Percentiles rank a stretch among this genome's conserved stretches.
These are phyloP conservation scores for Kazachstania psychrophila DNA, from an alignment of 805 yeast genomes.

Conservation along the genomic window DNA sequence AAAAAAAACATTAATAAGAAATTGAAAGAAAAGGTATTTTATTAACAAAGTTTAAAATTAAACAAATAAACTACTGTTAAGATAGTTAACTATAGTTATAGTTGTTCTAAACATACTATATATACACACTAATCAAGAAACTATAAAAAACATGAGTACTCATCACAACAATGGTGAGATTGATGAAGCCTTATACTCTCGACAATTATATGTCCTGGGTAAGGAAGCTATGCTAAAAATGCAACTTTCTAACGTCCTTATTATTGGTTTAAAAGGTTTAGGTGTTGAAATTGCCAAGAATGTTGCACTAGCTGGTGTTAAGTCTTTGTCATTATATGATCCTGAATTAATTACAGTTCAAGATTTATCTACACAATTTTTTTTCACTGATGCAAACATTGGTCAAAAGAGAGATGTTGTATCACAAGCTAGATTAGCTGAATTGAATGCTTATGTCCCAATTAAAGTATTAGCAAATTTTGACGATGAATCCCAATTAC, in stretches of 20 bases:
- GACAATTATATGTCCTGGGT: constrained; percentile 93
- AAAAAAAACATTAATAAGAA: too few species aligned
- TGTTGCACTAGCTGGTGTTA: constrained; percentile 94
- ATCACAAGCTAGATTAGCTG: constrained; percentile 59
- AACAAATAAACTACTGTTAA: too few species aligned
- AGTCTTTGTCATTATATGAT: constrained; percentile 77
- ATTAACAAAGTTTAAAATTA: too few species aligned
- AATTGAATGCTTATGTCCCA: constrained; percentile 86
- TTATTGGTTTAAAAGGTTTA: constrained; percentile 83
- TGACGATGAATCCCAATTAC: constrained; percentile 39
- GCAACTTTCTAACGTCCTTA: constrained; percentile 87
- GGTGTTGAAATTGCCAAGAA: constrained; percentile 97
- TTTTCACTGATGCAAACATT: constrained; percentile 57
- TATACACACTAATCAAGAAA: too few species aligned
- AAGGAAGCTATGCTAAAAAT: constrained; percentile 96
- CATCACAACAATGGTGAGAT: constrained; percentile 37
- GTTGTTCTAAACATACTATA: too few species aligned
- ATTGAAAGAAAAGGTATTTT: too few species aligned
- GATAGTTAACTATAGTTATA: too few species aligned
- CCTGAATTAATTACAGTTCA: constrained; percentile 55
- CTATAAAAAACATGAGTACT: constrained; percentile 12
- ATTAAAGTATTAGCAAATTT: constrained; percentile 54
- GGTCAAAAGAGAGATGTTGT: constrained; percentile 73
- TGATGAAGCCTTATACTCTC: constrained; percentile 91
- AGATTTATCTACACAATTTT: constrained; percentile 87